These are phyloP conservation scores for Fusarium brachygibbosum DNA, from an alignment of 2,329 filamentous ascomycete species.

Conservation along the genomic window DNA sequence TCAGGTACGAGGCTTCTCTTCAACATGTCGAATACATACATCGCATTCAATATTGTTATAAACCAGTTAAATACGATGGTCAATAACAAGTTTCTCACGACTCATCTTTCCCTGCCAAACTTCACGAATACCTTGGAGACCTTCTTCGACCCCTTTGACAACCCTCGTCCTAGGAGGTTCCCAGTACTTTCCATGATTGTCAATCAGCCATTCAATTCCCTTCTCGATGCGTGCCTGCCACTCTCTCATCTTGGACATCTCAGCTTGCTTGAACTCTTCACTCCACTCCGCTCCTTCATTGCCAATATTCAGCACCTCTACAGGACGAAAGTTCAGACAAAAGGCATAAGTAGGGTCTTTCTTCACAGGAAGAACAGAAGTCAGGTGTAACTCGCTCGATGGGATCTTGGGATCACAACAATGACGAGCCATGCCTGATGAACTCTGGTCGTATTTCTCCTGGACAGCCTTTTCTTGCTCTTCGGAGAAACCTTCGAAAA, in stretches of 20 bases:
- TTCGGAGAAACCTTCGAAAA: not conserved
- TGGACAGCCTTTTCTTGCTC: constrained; percentile 6
- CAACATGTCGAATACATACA: not conserved
- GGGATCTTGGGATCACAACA: constrained; percentile 1
- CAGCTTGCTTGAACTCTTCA: not conserved
- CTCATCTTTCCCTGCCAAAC: constrained; percentile 19
- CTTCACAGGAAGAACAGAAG: not conserved
- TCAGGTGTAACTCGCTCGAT: not conserved
- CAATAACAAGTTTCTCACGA: constrained; percentile 10
- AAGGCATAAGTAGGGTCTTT: constrained; percentile 10
- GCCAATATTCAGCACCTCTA: not conserved
- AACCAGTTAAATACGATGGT: not conserved
- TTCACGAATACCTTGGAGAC: constrained; percentile 5
- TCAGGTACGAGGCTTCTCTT: not conserved
- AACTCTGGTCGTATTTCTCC: constrained; percentile 5
- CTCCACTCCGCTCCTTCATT: not conserved
- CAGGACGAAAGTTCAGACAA: not conserved
- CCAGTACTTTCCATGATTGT: constrained; percentile 14
- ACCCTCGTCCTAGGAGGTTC: not conserved
- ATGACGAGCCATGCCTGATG: not conserved
- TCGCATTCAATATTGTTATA: too few species aligned
- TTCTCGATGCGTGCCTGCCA: constrained; percentile 11
- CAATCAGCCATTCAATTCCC: constrained; percentile 1
- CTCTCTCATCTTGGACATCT: not conserved
- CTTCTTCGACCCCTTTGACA: constrained; percentile 10